Base-by-base conservation (phyloP, 495 filamentous ascomycete species). In the Talaromyces trachyspermus region DNA sequence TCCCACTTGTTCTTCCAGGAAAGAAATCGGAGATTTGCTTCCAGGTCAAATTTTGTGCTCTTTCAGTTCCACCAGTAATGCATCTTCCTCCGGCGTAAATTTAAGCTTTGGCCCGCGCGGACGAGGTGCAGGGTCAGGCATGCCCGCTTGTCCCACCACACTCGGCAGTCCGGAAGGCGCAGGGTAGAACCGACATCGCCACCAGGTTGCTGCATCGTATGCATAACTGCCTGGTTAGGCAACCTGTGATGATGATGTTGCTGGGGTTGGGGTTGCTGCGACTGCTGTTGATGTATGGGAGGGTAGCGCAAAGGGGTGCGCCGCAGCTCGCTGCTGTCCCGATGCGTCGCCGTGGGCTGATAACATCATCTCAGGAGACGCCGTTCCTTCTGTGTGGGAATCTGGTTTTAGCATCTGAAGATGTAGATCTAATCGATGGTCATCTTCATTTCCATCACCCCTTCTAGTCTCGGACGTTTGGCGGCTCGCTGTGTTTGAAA, bases 11-110 rank as follows among this genome's bases (percentile, higher is more conserved):
- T 40, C 89, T 72, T 9, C 89, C 89, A 6, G 89, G 89, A 55
- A 95, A 95, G 66, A 91, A 95, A 56, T 94, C 88, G 46, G 86
- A 85, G 54, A 95, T 95, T 72, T 95, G 89, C 60, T 92, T 94
- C 89, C 89, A 95, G 7, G 89, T 89, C 54, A 95, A 74, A 54
- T 84, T 85, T 89, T 91, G 50, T 89, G 87, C 65, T 95, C 89
- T 63, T 95, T 95, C 43, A 95, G 68, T 49, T 91, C 86, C 15
- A 95, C 79, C 30, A 95, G 68, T 41, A 91, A 68, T 41, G 79
- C 77, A 63, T 95, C 89, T 58, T 95, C 89, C 63, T 91, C 88
- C 33, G 85, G 80, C 1, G 88, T 94, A 56, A 95, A 95, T 55
- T 91, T 94, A 49, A 91, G 66, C 63, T 94, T 94, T 14, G 88